A percentile compares a stretch with the other conserved stretches of the same genome.
These are phyloP conservation scores for Fusarium sp. DNA, from an alignment of 2,329 filamentous ascomycete genomes.

Conservation along the genomic window DNA sequence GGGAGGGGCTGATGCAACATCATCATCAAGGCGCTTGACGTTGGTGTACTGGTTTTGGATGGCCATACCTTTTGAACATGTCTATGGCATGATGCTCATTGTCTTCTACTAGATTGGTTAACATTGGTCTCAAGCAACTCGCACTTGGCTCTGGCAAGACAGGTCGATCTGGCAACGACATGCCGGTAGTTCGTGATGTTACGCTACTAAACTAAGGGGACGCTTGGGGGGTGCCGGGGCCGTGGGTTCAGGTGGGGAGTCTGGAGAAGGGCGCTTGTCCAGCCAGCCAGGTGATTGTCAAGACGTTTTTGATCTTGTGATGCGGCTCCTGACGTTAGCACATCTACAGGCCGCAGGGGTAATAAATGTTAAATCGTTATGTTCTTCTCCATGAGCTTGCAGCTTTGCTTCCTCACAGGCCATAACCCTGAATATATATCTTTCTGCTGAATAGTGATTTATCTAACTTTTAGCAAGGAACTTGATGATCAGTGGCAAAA, in stretches of 20 bases:
- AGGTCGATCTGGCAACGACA: slow-evolving; percentile 5
- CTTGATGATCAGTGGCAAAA: too few relatives aligned
- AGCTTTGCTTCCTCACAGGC: too few relatives aligned
- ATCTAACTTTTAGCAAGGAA: too few relatives aligned
- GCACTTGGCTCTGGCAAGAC: background rate
- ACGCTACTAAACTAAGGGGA: slow-evolving; percentile 24
- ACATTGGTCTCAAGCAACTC: background rate
- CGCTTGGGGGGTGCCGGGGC: slow-evolving; percentile 13
- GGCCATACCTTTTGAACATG: background rate
- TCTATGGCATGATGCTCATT: background rate
- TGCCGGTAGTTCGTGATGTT: slow-evolving; percentile 28
- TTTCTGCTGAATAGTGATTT: too few relatives aligned
- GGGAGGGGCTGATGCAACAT: slow-evolving; percentile 6
- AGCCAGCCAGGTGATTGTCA: slow-evolving; percentile 14
- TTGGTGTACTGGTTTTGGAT: background rate
- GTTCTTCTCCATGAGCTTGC: too few relatives aligned
- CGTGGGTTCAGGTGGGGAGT: slow-evolving; percentile 18
- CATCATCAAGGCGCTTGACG: background rate
- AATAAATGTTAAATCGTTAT: too few relatives aligned
- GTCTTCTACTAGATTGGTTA: background rate
- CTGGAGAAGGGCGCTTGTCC: slow-evolving; percentile 18
- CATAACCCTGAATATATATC: too few relatives aligned
- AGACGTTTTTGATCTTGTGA: slow-evolving; percentile 21
- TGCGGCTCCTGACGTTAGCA: background rate
- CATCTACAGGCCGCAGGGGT: background rate